A percentile compares a stretch with the other conserved stretches of the same genome.
Conservation (phyloP, 2,329 filamentous ascomycete genomes). For the Bipolaris victoriae region DNA sequence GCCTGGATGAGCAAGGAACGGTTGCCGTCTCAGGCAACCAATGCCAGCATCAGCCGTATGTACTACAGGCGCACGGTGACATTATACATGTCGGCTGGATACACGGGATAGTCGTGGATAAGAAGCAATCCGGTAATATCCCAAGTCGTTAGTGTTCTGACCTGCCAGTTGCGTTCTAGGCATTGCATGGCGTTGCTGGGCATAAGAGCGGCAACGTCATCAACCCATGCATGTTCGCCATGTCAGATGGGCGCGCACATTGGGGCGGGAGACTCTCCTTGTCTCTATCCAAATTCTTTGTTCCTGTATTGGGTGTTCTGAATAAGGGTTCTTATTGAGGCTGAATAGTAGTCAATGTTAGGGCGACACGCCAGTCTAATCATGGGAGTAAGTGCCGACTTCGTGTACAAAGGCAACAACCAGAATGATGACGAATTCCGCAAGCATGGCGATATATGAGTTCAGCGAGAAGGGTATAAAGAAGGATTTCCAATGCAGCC, state of each 20-base stretch:
- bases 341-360: background rate
- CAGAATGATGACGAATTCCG: background rate
- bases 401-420: no score
- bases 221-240: background rate
- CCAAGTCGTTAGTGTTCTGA: constrained; percentile 21
- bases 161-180: constrained; percentile 30
- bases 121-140: constrained; percentile 11
- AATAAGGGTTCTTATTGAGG: background rate
- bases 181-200: constrained; percentile 31
- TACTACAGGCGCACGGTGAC: constrained; percentile 10
- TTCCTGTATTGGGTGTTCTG: background rate
- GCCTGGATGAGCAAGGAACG: constrained; percentile 3
- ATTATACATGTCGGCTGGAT: constrained; percentile 8
- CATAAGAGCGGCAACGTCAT: constrained; percentile 24
- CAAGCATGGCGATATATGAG: background rate
- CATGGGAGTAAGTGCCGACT: no score
- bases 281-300: background rate
- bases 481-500: background rate
- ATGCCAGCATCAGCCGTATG: constrained; percentile 7
- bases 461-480: background rate
- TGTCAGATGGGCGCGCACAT: background rate
- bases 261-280: background rate
- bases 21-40: constrained; percentile 4
- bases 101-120: constrained; percentile 16
- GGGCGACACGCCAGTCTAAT: background rate